These are phyloP conservation scores for Trametes sp. DNA, from an alignment of 1,284 basidiomycete genomes.

Conservation along the genomic window DNA sequence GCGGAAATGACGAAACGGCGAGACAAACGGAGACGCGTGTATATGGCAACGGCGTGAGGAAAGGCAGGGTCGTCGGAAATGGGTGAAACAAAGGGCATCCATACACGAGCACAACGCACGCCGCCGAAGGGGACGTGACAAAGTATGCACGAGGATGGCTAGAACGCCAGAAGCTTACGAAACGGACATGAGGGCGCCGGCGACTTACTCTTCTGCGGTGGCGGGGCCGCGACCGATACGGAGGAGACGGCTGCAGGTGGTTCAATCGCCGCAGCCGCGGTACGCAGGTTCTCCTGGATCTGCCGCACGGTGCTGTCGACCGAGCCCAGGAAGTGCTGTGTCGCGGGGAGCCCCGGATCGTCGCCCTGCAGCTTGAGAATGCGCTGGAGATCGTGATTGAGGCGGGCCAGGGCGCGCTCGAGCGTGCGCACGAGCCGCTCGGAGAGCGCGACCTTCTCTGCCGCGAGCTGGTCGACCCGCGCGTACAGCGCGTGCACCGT, in stretches of 20 bases:
- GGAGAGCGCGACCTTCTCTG: constrained; percentile 63
- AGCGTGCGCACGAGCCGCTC: constrained; percentile 61
- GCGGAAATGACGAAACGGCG: neutral
- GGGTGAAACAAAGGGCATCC: constrained; percentile 1
- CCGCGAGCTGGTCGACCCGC: constrained; percentile 59
- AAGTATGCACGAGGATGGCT: neutral
- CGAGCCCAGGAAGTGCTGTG: constrained; percentile 35
- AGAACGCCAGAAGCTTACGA: neutral
- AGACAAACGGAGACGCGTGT: neutral
- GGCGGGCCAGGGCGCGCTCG: constrained; percentile 57
- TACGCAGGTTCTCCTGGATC: constrained; percentile 57
- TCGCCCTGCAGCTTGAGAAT: constrained; percentile 66
- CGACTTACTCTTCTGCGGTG: constrained; percentile 42
- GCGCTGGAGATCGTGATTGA: constrained; percentile 62
- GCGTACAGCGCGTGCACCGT: constrained; percentile 59
- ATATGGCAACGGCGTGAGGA: neutral
- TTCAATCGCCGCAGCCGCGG: constrained; percentile 45
- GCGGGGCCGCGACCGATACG: constrained; percentile 28
- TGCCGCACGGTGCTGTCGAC: constrained; percentile 52
- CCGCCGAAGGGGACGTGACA: neutral
- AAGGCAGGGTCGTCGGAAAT: neutral
- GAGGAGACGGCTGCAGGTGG: constrained; percentile 28
- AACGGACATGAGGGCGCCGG: neutral
- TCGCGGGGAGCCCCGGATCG: constrained; percentile 43
- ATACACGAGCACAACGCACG: constrained; percentile 3